Conservation (phyloP, 2,329 filamentous ascomycete genomes). For the Scleromitrula shiraiana region DNA sequence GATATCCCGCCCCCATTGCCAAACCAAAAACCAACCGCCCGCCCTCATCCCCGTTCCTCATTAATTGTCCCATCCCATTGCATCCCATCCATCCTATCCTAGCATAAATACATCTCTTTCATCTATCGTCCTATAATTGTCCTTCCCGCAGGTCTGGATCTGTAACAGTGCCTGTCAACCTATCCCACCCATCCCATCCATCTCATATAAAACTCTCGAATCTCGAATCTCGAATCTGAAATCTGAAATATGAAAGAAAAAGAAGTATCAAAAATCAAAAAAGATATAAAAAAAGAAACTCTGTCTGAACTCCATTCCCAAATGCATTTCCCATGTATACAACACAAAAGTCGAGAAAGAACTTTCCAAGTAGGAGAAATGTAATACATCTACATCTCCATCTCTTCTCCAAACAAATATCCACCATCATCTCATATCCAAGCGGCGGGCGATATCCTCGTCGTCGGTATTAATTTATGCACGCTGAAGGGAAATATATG, state of each 20-base stretch:
- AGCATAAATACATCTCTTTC: neutral
- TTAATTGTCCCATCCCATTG: neutral
- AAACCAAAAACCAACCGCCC: neutral
- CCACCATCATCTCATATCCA: slow-evolving; percentile 3
- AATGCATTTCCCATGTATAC: neutral
- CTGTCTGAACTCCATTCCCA: neutral
- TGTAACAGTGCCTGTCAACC: too few species aligned
- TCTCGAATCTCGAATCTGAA: neutral
- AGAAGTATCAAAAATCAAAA: too few species aligned
- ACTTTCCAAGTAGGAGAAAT: neutral
- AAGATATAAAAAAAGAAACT: neutral
- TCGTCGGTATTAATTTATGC: neutral
- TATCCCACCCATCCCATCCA: neutral
- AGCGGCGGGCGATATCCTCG: slow-evolving; percentile 3
- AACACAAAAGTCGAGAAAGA: neutral
- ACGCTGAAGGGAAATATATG: slow-evolving; percentile 8
- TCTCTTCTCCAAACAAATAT: slow-evolving; percentile 1
- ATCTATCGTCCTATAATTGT: neutral
- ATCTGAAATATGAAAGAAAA: too few species aligned
- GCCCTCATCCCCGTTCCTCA: neutral
- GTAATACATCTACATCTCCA: neutral
- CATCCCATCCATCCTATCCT: neutral
- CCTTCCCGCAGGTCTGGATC: neutral
- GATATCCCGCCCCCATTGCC: neutral
- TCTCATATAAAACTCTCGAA: neutral